phyloP scores from a whole-genome alignment of 331 rosid species.

The Ulmus americana region DNA sequence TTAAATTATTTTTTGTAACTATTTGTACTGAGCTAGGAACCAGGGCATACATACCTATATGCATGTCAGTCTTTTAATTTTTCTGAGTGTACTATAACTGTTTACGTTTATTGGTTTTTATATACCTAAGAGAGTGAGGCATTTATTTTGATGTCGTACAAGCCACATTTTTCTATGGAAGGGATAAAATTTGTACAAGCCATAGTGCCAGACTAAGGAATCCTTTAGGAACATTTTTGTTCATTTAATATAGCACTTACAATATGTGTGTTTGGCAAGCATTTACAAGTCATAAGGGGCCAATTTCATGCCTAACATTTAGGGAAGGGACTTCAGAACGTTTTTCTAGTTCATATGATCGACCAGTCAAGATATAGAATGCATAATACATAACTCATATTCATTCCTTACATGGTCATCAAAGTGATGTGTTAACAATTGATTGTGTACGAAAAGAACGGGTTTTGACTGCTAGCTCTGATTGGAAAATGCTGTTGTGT shows the following conservation, averaged over 20 bases:
- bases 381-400: conserved; percentile 86
- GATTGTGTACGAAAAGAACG: conserved; percentile 91
- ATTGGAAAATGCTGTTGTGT: conserved; percentile 80
- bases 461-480: conserved; percentile 74
- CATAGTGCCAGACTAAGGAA: neutral
- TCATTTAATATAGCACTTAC: conserved; percentile 8
- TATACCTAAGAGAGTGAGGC: too few relatives aligned
- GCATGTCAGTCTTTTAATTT: too few relatives aligned
- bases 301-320: conserved; percentile 76
- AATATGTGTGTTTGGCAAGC: conserved; percentile 47
- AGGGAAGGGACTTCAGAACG: conserved; percentile 89
- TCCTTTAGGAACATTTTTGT: neutral
- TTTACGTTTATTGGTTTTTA: too few relatives aligned
- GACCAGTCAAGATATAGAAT: conserved; percentile 90
- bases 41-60: too few relatives aligned
- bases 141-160: too few relatives aligned
- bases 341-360: conserved; percentile 90
- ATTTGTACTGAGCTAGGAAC: too few relatives aligned
- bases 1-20: neutral
- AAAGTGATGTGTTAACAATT: conserved; percentile 64
- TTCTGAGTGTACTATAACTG: too few relatives aligned
- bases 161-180: too few relatives aligned
- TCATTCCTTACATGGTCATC: conserved; percentile 84
- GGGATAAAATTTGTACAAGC: too few relatives aligned
- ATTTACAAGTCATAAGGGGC: conserved; percentile 84